Percentiles rank a stretch among this genome's conserved stretches.
phyloP scores from a whole-genome alignment of 805 yeast species.

The Hanseniaspora clermontiae region DNA sequence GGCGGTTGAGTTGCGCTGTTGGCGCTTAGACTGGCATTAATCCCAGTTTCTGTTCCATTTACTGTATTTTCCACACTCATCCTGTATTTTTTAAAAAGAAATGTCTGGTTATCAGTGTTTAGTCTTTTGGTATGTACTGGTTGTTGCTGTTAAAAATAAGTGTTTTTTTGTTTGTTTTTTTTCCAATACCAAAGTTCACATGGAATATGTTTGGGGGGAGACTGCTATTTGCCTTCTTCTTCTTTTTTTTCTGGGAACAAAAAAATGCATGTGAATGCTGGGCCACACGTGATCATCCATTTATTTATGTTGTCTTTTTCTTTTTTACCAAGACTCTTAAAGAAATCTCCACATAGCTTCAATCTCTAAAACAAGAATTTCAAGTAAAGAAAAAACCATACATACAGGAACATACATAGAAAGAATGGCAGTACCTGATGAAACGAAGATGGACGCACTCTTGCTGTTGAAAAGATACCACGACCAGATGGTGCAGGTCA shows the following conservation, averaged over 20 bases:
- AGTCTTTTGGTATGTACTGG: too few species aligned
- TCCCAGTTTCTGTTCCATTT: not conserved
- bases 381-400: not conserved
- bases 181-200: too few species aligned
- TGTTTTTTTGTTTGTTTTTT: too few species aligned
- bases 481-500: conserved; percentile 1
- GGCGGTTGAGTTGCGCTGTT: not conserved
- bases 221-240: too few species aligned
- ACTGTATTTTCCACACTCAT: conserved; percentile 4
- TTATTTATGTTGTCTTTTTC: too few species aligned
- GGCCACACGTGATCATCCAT: too few species aligned
- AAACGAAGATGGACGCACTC: not conserved
- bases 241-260: not conserved
- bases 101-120: too few species aligned
- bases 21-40: not conserved
- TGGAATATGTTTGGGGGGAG: not conserved
- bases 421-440: not conserved
- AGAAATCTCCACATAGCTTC: too few species aligned
- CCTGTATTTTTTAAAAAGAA: too few species aligned
- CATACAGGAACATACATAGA: not conserved
- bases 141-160: too few species aligned
- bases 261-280: not conserved
- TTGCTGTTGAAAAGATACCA: conserved; percentile 2
- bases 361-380: not conserved
- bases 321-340: too few species aligned